phyloP scores from a whole-genome alignment of 176 grass and related monocot species.

The Thalia dealbata region DNA sequence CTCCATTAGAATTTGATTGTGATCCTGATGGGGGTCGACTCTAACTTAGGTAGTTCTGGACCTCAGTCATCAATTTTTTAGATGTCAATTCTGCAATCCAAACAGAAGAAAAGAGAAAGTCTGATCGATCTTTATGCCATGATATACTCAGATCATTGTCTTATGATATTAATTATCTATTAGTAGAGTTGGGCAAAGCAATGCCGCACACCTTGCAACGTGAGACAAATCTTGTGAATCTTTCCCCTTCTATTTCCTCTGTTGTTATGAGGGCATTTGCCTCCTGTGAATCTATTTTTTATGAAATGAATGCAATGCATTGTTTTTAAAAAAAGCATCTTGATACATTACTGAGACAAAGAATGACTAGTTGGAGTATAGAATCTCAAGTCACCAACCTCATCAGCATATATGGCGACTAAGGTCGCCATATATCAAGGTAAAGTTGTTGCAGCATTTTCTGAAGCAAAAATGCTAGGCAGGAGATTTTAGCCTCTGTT shows the following conservation, averaged over 20 bases:
- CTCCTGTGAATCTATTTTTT: no score
- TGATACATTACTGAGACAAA: no score
- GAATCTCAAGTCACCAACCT: constrained; percentile 92
- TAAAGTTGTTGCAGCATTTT: constrained; percentile 48
- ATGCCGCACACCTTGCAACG: constrained; percentile 78
- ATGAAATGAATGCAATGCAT: no score
- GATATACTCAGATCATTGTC: constrained; percentile 91
- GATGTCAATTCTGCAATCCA: constrained; percentile 31
- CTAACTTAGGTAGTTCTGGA: no score
- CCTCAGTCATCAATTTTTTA: constrained; percentile 51
- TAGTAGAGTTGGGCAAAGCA: constrained; percentile 89
- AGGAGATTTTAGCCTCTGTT: constrained; percentile 73
- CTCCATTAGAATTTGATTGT: constrained; percentile 43
- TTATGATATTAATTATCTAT: constrained; percentile 90
- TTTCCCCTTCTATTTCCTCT: constrained; percentile 63
- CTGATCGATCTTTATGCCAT: constrained; percentile 53
- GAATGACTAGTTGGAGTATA: constrained; percentile 82
- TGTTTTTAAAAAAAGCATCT: no score
- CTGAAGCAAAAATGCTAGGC: constrained; percentile 49
- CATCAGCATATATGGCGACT: constrained; percentile 88
- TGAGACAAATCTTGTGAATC: constrained; percentile 70
- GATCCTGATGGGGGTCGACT: constrained; percentile 32
- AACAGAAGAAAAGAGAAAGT: constrained; percentile 65
- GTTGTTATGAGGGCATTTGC: constrained; percentile 67
- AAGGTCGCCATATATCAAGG: constrained; percentile 97